Percentiles rank a stretch among this genome's conserved stretches.
phyloP scores from a whole-genome alignment of 2,329 filamentous ascomycete species.

The Fusarium napiforme region DNA sequence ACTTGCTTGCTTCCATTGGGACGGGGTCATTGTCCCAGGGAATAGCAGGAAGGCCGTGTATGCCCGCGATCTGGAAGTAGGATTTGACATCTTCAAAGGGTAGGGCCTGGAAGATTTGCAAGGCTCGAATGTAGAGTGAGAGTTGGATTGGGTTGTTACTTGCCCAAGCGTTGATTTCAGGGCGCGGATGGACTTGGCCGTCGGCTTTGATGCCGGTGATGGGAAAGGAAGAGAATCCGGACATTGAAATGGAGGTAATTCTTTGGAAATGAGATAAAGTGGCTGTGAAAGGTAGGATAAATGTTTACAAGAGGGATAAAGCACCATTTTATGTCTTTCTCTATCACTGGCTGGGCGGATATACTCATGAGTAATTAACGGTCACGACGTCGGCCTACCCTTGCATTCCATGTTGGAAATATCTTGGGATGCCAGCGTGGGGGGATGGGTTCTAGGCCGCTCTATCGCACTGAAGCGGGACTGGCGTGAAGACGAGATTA shows the following conservation, averaged over 20 bases:
- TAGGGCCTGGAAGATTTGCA: neutral
- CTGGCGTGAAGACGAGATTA: too few species aligned
- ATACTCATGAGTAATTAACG: too few species aligned
- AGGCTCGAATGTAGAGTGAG: neutral
- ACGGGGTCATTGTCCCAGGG: neutral
- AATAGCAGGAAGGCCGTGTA: neutral
- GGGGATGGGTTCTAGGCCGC: too few species aligned
- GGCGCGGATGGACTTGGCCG: neutral
- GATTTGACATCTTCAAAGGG: neutral
- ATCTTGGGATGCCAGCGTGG: too few species aligned
- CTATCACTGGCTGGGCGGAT: too few species aligned
- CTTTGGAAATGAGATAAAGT: neutral
- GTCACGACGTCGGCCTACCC: too few species aligned
- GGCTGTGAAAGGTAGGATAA: too few species aligned
- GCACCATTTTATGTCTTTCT: too few species aligned
- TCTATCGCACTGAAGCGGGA: too few species aligned
- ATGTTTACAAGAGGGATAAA: too few species aligned
- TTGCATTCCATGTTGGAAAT: too few species aligned
- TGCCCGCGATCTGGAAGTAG: neutral
- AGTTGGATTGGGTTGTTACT: neutral
- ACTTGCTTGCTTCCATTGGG: neutral
- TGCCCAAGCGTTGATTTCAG: neutral
- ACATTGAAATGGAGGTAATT: neutral
- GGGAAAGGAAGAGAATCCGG: neutral
- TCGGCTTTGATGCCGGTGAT: neutral